A percentile compares a stretch with the other conserved stretches of the same genome.
These are phyloP conservation scores for Mrakia gelida DNA, from an alignment of 768 basidiomycete genomes.

Conservation along the genomic window DNA sequence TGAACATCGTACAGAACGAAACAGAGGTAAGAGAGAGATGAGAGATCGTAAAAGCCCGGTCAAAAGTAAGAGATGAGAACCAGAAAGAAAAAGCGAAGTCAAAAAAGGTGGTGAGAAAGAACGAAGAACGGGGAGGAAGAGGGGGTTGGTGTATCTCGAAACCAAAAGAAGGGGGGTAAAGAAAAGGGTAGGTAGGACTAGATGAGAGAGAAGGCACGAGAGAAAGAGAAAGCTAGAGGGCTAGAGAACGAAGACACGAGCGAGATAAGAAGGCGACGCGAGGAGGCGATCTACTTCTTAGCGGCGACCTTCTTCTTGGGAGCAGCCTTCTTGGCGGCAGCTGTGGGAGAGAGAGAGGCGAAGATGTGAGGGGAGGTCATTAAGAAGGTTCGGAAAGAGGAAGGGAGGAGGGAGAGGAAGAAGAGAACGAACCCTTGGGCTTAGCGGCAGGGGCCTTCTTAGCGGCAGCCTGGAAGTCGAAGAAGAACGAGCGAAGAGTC, in stretches of 20 bases:
- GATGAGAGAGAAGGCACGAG: neutral
- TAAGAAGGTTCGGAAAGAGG: neutral
- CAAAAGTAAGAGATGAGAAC: neutral
- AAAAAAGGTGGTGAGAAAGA: slow-evolving; percentile 1
- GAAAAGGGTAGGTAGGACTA: neutral
- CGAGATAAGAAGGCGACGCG: neutral
- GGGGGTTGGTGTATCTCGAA: neutral
- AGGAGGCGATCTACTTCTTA: slow-evolving; percentile 59
- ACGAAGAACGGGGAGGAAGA: neutral
- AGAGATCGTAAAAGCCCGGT: too few relatives aligned
- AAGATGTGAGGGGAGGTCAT: neutral
- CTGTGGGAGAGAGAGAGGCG: neutral
- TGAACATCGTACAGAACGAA: too few relatives aligned
- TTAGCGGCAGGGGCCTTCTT: neutral
- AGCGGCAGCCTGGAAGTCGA: neutral
- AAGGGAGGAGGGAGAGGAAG: neutral
- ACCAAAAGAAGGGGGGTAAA: neutral
- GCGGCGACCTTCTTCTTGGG: slow-evolving; percentile 44
- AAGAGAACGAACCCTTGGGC: neutral
- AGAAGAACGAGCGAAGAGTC: neutral
- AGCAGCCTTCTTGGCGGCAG: slow-evolving; percentile 27
- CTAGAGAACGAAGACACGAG: neutral
- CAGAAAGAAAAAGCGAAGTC: neutral
- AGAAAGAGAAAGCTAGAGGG: neutral
- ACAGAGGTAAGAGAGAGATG: too few relatives aligned